phyloP scores from a whole-genome alignment of 1,139 yeast species.

The Hansenula anomala region DNA sequence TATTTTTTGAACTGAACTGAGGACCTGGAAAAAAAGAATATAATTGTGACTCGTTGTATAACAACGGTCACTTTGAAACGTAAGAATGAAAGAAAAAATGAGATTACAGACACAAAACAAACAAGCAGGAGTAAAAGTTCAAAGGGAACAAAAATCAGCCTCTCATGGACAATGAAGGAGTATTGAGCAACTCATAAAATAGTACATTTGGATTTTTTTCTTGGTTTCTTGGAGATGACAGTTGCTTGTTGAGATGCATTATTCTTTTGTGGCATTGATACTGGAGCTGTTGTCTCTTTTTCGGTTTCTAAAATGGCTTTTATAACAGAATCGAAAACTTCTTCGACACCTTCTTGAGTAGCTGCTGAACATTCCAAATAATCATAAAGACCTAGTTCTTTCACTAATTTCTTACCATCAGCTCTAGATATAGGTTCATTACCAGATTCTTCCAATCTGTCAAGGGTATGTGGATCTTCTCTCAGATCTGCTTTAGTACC shows the following conservation, averaged over 20 bases:
- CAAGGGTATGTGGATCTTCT: constrained; percentile 74
- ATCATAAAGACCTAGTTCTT: constrained; percentile 67
- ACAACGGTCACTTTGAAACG: no score
- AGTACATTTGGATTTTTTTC: constrained; percentile 30
- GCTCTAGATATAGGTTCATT: constrained; percentile 55
- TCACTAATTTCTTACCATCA: constrained; percentile 66
- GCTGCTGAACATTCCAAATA: constrained; percentile 94
- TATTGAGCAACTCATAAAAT: constrained; percentile 20
- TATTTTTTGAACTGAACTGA: no score
- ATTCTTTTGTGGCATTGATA: constrained; percentile 27
- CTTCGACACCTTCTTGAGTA: constrained; percentile 80
- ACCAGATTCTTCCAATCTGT: constrained; percentile 61
- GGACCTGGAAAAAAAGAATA: no score
- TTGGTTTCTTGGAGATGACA: constrained; percentile 15
- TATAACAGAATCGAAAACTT: constrained; percentile 78
- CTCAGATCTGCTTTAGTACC: constrained; percentile 87
- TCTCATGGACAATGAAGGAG: no score
- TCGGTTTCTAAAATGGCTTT: constrained; percentile 51
- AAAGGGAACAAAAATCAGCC: background rate
- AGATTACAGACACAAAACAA: background rate
- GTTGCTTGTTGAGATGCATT: background rate
- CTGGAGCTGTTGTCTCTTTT: constrained; percentile 7
- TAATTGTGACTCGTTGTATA: no score
- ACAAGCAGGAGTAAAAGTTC: no score
- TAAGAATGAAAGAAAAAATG: no score